These are phyloP conservation scores for Choiromyces venosus DNA, from an alignment of 495 filamentous ascomycete genomes.

Conservation along the genomic window DNA sequence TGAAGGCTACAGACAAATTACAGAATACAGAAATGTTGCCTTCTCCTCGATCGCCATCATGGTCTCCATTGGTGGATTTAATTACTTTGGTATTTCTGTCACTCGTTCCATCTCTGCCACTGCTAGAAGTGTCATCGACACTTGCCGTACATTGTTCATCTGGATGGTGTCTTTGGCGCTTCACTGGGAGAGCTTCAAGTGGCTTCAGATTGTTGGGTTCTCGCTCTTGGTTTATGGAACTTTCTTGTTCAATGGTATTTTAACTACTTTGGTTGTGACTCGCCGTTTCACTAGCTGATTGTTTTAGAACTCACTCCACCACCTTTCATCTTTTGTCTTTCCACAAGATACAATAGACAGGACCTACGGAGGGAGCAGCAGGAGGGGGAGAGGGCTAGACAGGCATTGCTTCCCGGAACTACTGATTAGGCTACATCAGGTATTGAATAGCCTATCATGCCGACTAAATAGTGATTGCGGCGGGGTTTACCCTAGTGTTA, in stretches of 20 bases:
- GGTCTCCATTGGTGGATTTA: conserved; percentile 98
- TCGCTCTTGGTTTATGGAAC: conserved; percentile 89
- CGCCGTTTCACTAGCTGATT: neutral
- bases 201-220: conserved; percentile 89
- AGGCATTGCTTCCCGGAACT: neutral
- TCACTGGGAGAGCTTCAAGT: conserved; percentile 97
- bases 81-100: conserved; percentile 93
- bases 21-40: conserved; percentile 60
- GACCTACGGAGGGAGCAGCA: neutral
- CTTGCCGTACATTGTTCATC: conserved; percentile 95
- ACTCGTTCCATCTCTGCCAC: conserved; percentile 85
- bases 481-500: neutral
- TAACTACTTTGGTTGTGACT: neutral
- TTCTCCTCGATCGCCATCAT: conserved; percentile 80
- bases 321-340: neutral
- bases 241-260: conserved; percentile 79
- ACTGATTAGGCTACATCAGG: neutral
- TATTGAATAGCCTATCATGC: neutral
- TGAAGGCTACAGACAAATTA: conserved; percentile 75
- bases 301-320: neutral
- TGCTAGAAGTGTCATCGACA: conserved; percentile 90
- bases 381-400: conserved; percentile 1
- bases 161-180: conserved; percentile 91
- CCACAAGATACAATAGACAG: neutral
- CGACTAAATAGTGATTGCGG: neutral